These are phyloP conservation scores for Meripilus lineatus DNA, from an alignment of 1,284 basidiomycete genomes.

Conservation along the genomic window DNA sequence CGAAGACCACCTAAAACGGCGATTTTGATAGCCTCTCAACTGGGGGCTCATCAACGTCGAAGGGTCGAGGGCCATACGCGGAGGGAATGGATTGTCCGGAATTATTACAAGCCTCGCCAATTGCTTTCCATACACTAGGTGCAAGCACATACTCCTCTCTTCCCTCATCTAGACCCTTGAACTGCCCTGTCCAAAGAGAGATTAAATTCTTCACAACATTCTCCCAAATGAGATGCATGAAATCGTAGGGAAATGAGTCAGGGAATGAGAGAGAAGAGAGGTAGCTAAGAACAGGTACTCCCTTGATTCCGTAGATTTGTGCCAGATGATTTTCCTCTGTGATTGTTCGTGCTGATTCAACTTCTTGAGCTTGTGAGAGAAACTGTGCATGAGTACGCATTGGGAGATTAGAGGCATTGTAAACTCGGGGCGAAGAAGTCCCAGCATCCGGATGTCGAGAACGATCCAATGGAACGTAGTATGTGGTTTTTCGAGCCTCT, in stretches of 20 bases:
- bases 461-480: conserved; percentile 32
- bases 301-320: conserved; percentile 37
- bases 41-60: too few species aligned
- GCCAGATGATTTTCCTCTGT: conserved; percentile 23
- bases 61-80: conserved; percentile 32
- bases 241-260: conserved; percentile 38
- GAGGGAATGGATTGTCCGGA: conserved; percentile 32
- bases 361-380: conserved; percentile 27
- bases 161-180: conserved; percentile 33
- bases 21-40: too few species aligned
- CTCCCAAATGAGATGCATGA: conserved; percentile 45
- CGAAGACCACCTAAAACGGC: too few species aligned
- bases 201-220: conserved; percentile 37
- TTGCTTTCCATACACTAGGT: conserved; percentile 32
- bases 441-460: not conserved
- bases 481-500: conserved; percentile 13
- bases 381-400: conserved; percentile 31
- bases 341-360: conserved; percentile 23
- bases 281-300: conserved; percentile 27
- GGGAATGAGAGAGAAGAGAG: conserved; percentile 36
- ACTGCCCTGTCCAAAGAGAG: conserved; percentile 34
- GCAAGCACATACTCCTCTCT: conserved; percentile 27
- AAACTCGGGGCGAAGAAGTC: conserved; percentile 12
- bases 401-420: conserved; percentile 33
- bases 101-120: conserved; percentile 30